Evolutionary conservation across 2,329 filamentous ascomycete genomes (phyloP).

Genomic region (Colletotrichum sp.): DNA sequence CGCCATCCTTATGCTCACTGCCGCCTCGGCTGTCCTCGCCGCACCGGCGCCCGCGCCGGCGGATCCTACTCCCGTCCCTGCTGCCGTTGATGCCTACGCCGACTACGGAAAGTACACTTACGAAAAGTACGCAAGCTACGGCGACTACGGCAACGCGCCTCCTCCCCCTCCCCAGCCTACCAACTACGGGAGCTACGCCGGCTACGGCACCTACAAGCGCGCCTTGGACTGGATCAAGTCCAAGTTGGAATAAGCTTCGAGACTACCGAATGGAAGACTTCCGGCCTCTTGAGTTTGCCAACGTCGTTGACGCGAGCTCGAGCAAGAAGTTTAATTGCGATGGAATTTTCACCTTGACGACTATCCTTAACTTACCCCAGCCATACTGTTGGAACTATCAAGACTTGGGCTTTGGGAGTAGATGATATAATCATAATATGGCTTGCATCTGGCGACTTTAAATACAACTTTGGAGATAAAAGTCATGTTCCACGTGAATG

Average conservation of each 20-base stretch:
- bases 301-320: neutral
- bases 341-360: neutral
- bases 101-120: conserved; percentile 17
- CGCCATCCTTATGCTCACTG: conserved; percentile 28
- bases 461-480: neutral
- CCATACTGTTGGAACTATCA: neutral
- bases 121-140: conserved; percentile 2
- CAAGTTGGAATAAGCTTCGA: neutral
- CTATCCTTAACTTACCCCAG: neutral
- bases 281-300: neutral
- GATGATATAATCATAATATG: neutral
- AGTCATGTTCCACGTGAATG: neutral
- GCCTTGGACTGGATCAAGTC: neutral
- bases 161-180: neutral
- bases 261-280: neutral
- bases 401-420: neutral
- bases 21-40: conserved; percentile 26
- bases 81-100: neutral
- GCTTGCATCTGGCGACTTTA: neutral
- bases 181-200: conserved; percentile 9
- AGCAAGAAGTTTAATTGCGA: neutral
- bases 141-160: neutral
- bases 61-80: neutral
- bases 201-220: conserved; percentile 16
- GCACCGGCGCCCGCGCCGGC: conserved; percentile 22